Evolutionary conservation across 768 basidiomycete genomes (phyloP).

Genomic region (Daedaleopsis nitida): DNA sequence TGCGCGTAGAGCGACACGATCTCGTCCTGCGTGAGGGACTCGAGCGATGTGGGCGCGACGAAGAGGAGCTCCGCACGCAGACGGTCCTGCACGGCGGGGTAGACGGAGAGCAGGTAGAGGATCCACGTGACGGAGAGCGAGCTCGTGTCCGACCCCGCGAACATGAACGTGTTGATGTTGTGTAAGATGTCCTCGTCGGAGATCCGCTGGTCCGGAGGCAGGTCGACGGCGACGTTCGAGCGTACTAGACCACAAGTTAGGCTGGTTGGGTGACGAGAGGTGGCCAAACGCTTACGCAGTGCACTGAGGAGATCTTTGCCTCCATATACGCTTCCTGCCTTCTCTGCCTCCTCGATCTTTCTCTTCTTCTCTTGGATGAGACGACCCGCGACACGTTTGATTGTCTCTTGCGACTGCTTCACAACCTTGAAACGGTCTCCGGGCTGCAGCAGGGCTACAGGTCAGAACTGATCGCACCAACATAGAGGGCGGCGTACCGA

Average conservation of each 20-base stretch:
- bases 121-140: constrained; percentile 86
- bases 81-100: constrained; percentile 66
- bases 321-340: constrained; percentile 48
- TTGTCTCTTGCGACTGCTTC: constrained; percentile 58
- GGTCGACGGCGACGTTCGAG: constrained; percentile 75
- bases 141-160: constrained; percentile 88
- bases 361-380: constrained; percentile 80
- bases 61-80: constrained; percentile 69
- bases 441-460: constrained; percentile 47
- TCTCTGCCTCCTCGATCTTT: constrained; percentile 64
- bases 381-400: constrained; percentile 69
- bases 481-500: constrained; percentile 48
- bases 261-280: background rate
- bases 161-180: constrained; percentile 88
- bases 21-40: constrained; percentile 62
- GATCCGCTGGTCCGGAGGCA: constrained; percentile 69
- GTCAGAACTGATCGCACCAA: background rate
- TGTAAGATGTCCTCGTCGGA: constrained; percentile 87
- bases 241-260: constrained; percentile 55
- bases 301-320: constrained; percentile 80
- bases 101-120: constrained; percentile 68
- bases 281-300: constrained; percentile 53
- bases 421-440: constrained; percentile 45
- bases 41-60: constrained; percentile 41
- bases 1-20: constrained; percentile 57